Base-by-base conservation (phyloP, 805 yeast species). In the Schwanniomyces pseudopolymorphus region DNA sequence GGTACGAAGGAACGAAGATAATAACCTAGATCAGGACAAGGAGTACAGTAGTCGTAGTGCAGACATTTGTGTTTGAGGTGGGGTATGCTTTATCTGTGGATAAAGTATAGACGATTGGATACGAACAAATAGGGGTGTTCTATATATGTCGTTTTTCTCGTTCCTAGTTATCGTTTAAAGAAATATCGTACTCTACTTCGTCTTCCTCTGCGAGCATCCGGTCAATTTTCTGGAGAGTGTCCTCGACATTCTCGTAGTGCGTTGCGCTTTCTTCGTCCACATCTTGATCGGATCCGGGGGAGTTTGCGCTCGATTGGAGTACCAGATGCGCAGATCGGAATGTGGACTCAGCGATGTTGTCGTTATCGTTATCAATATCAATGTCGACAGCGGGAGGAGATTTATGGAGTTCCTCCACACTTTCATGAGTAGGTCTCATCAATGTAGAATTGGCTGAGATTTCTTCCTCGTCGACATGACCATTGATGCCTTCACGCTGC, bases 161-260 rank as follows among this genome's bases (percentile, higher is more conserved):
- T 22, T 22, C 25, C 28, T 26, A 26, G 13, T 26, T 13, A 26
- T 31, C 57, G 17, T 52, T 61, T 59, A 63, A 56, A 4, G 61
- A 54, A 14, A 70, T 55, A 22, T 68, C 69, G 50, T 71, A 71
- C 10, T 69, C 71, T 9, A 69, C 70, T 16, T 62, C 58, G 13
- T 68, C 74, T 43, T 70, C 75, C 22, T 64, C 72, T 2, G 66
- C 74, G 14, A 70, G 53, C 44, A 70, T 47, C 36, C 62, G 56
- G 46, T 70, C 75, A 25, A 70, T 70, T 22, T 61, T 59, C 19
- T 59, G 56, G 33, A 67, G 50, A 13, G 56, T 49, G 9, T 52
- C 55, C 21, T 58, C 53, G 6, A 56, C 45, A 14, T 49, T 39
- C 14, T 33, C 22, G 9, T 37, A 42, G 25, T 36, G 25, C 5